Evolutionary conservation across 805 yeast species (phyloP), one percentile per base, ranked within the genome.

Genomic region (Candida hungchunana): DNA sequence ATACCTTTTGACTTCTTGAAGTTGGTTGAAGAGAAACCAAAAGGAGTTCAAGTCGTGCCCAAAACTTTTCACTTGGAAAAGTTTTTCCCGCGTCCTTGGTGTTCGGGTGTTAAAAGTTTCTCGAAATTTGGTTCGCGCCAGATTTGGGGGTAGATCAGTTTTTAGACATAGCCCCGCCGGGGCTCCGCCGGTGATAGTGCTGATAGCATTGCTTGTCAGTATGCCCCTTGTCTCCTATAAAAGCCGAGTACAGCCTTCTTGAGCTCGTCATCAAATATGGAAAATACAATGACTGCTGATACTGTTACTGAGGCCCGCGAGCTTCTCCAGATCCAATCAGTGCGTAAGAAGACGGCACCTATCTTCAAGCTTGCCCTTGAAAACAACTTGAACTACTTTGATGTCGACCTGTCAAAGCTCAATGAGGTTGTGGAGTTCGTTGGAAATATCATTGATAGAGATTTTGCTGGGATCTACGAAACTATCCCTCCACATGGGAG

Each of bases 401-500:
- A 68, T 29, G 71, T 73, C 29, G 69, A 76, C 44, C 44, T 68
- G 17, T 32, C 58, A 6, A 61, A 69, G 35, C 34, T 77, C 17
- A 64, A 60, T 16, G 46, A 39, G 0, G 69, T 72, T 28, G 70
- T 73, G 18, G 66, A 63, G 5, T 76, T 60, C 48, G 71, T 77
- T 5, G 52, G 63, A 29, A 26, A 31, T n/a, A 52, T 56, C 5
- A 66, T 78, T 11, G 53, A 54, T 13, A 56, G 67, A 10, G 71
- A 71, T 29, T 78, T 69, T 42, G 69, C 67, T 0, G 58, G 64
- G 3, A 58, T 68, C 18, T 67, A 67, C 23, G 48, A 53, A 4
- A 43, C 55, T 2, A 78, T 78, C 35, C 83, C 85, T 4, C 76
- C 80, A 7, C 84, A 78, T 53, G 84, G 84, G 2, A 63, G 85